Evolutionary conservation across 2,329 filamentous ascomycete species (phyloP), one percentile per base, ranked within the genome.

Genomic region (Phialophora macrospora): DNA sequence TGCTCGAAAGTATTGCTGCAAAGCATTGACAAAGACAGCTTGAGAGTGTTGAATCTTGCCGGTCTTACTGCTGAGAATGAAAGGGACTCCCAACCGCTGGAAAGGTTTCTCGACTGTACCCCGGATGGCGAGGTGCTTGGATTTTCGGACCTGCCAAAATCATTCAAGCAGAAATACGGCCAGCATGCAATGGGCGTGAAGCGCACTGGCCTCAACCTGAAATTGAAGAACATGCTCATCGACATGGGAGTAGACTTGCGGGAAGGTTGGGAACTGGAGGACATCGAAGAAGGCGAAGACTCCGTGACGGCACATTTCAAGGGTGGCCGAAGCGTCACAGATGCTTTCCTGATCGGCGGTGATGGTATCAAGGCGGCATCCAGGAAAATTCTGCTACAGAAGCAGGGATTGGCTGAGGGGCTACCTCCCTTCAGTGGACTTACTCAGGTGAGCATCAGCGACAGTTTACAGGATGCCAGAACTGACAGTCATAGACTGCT

Each of bases 321-420:
- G 4, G 83, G 85, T 66, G 81, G 79, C 3, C 76, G 80, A 0
- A 75, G 75, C 0, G 76, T 64, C 28, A 74, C 69, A 0, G 84
- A 84, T 0, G 73, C 75, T 6, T 71, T 86, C 1, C 72, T 86
- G 0, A 76, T 85, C 5, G 84, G 80, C 12, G 84, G 83, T 65
- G 84, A 87, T 70, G 84, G 84, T 3, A 67, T 67, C 65, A 67
- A 67, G 24, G 65, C 65, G 8, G 65, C 62, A 11, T 64, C 65
- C 24, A 64, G 65, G 32, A 54, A 52, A 9, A 60, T 67, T 14
- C 30, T 67, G n/a, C 49, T 67, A 2, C 24, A 12, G 20, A 63
- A 67, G 11, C 60, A 55, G 17, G 58, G 62, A 0, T 12, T 59
- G 4, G 32, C 11, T 1, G 65, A 67, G 46, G 65, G 57, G 3